Evolutionary conservation across 2,329 filamentous ascomycete genomes (phyloP).

Genomic region (Colletotrichum zoysiae): DNA sequence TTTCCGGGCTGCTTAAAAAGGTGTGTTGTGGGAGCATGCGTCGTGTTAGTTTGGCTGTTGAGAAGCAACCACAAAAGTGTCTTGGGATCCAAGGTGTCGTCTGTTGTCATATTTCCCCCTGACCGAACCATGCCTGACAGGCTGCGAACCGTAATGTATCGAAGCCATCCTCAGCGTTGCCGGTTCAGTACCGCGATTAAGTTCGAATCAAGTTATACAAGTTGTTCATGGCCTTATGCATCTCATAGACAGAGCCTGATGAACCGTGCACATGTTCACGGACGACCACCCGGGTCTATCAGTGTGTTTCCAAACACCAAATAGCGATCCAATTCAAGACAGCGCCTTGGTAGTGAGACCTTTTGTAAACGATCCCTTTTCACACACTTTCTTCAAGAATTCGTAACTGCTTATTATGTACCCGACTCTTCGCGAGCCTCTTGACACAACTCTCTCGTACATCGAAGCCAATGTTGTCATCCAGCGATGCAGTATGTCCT

Average conservation of each 20-base stretch:
- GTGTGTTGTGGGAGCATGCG: too few relatives aligned
- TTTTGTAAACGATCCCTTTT: not conserved
- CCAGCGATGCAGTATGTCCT: not conserved
- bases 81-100: not conserved
- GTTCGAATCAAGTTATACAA: not conserved
- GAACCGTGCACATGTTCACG: not conserved
- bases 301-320: not conserved
- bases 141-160: not conserved
- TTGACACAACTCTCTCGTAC: slow-evolving; percentile 31
- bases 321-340: not conserved
- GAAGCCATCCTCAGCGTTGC: not conserved
- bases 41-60: not conserved
- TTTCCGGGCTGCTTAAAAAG: too few relatives aligned
- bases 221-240: not conserved
- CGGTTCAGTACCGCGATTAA: not conserved
- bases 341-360: not conserved
- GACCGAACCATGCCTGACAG: not conserved
- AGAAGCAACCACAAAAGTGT: not conserved
- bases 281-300: not conserved
- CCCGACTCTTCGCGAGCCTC: slow-evolving; percentile 24
- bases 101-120: not conserved
- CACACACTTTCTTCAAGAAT: not conserved
- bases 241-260: not conserved
- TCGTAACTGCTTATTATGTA: slow-evolving; percentile 28
- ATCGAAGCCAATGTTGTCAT: slow-evolving; percentile 3